Base-by-base conservation (phyloP, 352 stramenopile species). In the Phytophthora ramorum region DNA sequence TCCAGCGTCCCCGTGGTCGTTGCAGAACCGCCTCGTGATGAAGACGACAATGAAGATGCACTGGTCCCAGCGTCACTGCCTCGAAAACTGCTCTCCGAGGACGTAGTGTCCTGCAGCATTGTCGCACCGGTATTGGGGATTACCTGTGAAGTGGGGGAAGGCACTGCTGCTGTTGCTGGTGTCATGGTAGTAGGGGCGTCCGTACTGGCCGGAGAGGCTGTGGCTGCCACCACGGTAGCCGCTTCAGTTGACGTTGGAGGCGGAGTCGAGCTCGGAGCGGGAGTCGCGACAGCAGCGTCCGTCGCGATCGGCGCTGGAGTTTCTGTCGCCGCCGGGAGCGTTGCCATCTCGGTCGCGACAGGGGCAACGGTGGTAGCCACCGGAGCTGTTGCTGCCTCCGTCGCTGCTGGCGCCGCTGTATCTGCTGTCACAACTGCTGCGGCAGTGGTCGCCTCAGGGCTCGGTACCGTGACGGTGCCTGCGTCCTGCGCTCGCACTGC, bases 401-500 rank as follows among this genome's bases (percentile, higher is more conserved):
- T 64, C 19, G 44, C 44, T 26, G 19, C 17, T 9, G 38, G 38
- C 2, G 16, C 16, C 16, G 35, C 35, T n/a, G 35, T 41, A 41
- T 41, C 10, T 41, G 35, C 19, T 37, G 22, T 24, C 22, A 24
- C 22, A 24, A 24, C 1, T 24, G 22, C 1, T 24, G 22, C 22
- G 3, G 50, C 37, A 20, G 28, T 3, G 5, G 47, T 43, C 32
- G 24, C 43, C 19, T 66, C 64, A 22, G 56, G 62, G 54, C 26
- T 63, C 35, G 34, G 35, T 5, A 50, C 43, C 32, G 40, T 48
- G 12, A 64, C 47, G 8, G 30, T 63, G 20, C 37, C 57, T 22
- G 16, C 24, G 28, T 74, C 58, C 44, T 77, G 69, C 16, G 69
- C 65, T 41, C 20, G 37, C 22, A 67, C 57, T 44, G 3, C 38